phyloP scores from a whole-genome alignment of 2,329 filamentous ascomycete species.

The Colletotrichum falcatum region DNA sequence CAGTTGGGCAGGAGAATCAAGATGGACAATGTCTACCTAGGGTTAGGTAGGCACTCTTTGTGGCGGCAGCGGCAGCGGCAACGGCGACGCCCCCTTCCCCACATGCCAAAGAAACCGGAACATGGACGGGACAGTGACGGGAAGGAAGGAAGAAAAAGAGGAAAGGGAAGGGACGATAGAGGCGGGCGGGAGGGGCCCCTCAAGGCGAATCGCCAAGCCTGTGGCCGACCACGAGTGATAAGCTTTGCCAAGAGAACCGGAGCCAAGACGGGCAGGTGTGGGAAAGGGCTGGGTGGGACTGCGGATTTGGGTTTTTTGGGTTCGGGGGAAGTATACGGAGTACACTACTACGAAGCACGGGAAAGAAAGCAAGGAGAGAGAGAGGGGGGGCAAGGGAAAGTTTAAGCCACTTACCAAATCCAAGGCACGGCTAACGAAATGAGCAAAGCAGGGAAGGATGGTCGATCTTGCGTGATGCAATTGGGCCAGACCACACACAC shows the following conservation, averaged over 20 bases:
- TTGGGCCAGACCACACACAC: not conserved
- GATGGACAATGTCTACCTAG: not conserved
- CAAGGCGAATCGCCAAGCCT: constrained; percentile 32
- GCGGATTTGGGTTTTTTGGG: constrained; percentile 32
- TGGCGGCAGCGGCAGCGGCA: not conserved
- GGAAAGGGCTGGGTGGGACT: constrained; percentile 19
- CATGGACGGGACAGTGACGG: constrained; percentile 6
- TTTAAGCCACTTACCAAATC: constrained; percentile 12
- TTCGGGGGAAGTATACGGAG: not conserved
- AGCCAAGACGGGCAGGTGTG: constrained; percentile 43
- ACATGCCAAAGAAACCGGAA: constrained; percentile 7
- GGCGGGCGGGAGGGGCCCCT: not conserved
- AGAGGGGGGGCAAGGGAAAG: not conserved
- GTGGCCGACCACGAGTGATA: constrained; percentile 47
- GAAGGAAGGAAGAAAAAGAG: not conserved
- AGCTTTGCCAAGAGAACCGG: constrained; percentile 52
- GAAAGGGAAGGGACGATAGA: constrained; percentile 3
- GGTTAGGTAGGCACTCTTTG: not conserved
- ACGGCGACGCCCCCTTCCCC: too few relatives aligned
- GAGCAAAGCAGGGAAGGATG: constrained; percentile 4
- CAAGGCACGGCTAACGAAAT: not conserved
- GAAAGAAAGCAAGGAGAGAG: not conserved
- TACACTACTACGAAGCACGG: constrained; percentile 2
- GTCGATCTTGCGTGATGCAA: not conserved
- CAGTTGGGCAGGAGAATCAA: constrained; percentile 6